These are phyloP conservation scores for Komagataella mondaviorum DNA, from an alignment of 805 yeast species.

Conservation along the genomic window DNA sequence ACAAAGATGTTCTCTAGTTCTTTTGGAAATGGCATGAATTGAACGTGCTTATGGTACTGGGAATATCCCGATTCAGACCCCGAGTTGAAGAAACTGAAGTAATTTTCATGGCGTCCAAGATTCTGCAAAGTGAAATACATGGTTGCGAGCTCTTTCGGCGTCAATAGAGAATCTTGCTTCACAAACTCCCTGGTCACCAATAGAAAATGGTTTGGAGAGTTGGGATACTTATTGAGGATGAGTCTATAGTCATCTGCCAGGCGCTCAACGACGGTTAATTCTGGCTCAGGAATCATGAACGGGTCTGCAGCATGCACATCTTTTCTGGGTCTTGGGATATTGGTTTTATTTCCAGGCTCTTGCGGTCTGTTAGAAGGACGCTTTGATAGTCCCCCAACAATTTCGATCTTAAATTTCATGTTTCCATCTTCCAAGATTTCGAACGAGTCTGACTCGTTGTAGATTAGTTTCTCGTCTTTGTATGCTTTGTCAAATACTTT, in stretches of 20 bases:
- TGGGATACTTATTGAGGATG: conserved; percentile 79
- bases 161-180: conserved; percentile 58
- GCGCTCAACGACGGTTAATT: conserved; percentile 43
- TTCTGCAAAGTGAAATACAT: conserved; percentile 39
- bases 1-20: conserved; percentile 7
- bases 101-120: conserved; percentile 31
- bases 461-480: conserved; percentile 11
- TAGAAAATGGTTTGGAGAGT: conserved; percentile 66
- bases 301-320: conserved; percentile 40
- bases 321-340: conserved; percentile 21
- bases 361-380: conserved; percentile 22
- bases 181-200: conserved; percentile 64
- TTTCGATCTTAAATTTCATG: conserved; percentile 15
- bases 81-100: conserved; percentile 79
- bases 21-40: conserved; percentile 62
- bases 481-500: conserved; percentile 12
- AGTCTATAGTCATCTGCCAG: conserved; percentile 43
- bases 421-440: background rate
- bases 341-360: conserved; percentile 12
- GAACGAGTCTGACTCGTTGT: conserved; percentile 6
- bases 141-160: conserved; percentile 54
- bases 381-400: conserved; percentile 17
- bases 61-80: conserved; percentile 92
- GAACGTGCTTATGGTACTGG: conserved; percentile 86
- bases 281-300: conserved; percentile 69